Base-by-base conservation (phyloP, 2,329 filamentous ascomycete species). In the Davidsoniella neocaledoniae region DNA sequence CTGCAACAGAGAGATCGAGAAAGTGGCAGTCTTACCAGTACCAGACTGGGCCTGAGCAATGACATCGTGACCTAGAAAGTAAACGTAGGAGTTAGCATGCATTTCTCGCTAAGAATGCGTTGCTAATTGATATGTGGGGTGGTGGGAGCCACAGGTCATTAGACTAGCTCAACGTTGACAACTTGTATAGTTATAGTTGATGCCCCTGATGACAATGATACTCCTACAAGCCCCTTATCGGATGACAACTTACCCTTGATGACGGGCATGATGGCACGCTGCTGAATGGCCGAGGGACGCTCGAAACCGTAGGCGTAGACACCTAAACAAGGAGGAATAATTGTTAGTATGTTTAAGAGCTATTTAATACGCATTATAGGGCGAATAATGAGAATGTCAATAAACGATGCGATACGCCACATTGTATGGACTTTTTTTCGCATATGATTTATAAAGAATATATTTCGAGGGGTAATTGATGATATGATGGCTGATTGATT, bases 221-320 rank as follows among this genome's bases (percentile, higher is more conserved):
- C 26, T 33, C 26, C 26, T 33, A 9, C 26, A 9, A 33, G 26
- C 26, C 7, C 26, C 26, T 10, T 33, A 33, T 33, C 26, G 26
- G 26, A 33, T 6, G 16, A 39, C 25, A 46, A 50, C 82, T 68
- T 73, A 91, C 86, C 88, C 81, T 96, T 95, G 77, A 98, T 96
- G 66, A 98, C 91, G 65, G 91, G 93, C 84, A 96, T 94, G 71
- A 98, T 98, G 62, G 91, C 91, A 66, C 93, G 90, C 83, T 94
- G 87, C 83, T 98, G 91, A 62, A 98, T 98, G 68, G 91, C 90
- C 73, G 91, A 98, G 57, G 91, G 91, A 60, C 91, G 88, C 81
- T 98, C 91, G 76, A 98, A 98, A 84, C 91, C 91, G 70, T 98
- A 98, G 68, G 91, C 91, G 71, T 96, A 98, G 69, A 98, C 86